Evolutionary conservation across 2,329 filamentous ascomycete species (phyloP), one percentile per base, ranked within the genome.

Genomic region (Sporothrix luriei): DNA sequence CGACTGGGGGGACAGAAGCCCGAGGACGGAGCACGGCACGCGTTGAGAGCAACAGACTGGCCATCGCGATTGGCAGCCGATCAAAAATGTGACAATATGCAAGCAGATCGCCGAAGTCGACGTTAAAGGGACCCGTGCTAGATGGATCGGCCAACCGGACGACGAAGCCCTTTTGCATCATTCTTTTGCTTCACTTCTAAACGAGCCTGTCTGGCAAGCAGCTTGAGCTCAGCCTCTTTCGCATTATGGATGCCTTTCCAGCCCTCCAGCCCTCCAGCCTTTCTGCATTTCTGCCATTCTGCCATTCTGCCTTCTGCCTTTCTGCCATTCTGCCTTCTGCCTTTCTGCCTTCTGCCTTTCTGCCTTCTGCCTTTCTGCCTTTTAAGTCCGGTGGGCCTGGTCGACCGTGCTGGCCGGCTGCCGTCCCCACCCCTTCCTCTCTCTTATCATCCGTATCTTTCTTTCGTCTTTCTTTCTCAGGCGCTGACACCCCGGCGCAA

Each of bases 41-140:
- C 13, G 6, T 38, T 43, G 21, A 62, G n/a, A 43, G 55, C 43
- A 48, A 33, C 55, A 55, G 52, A 55, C 33, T 33, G 52, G 9
- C 33, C n/a, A 43, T 61, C 55, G n/a, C 55, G 55, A 61, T 61
- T 61, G n/a, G 13, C 55, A 43, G 11, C 55, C 55, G 55, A 61
- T 61, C 55, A 33, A 61, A 43, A 61, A 43, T 43, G 55, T 61
- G 55, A 61, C 55, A 61, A 43, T 38, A 21, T 40, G 43, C 55
- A 40, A 14, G 19, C 29, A 40, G 55, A 40, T 59, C 33, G 55
- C 16, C 16, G 52, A 62, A 46, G 24, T 19, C 11, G 57, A 40
- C 21, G 55, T n/a, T 11, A 4, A 43, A 43, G 19, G 9, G 13
- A 13, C 33, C 14, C 33, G 21, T 40, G n/a, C 33, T n/a, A 14